Percentiles rank a stretch among this genome's conserved stretches.
Conservation (phyloP, 1,284 basidiomycete species). For the Neolentinus lepideus region DNA sequence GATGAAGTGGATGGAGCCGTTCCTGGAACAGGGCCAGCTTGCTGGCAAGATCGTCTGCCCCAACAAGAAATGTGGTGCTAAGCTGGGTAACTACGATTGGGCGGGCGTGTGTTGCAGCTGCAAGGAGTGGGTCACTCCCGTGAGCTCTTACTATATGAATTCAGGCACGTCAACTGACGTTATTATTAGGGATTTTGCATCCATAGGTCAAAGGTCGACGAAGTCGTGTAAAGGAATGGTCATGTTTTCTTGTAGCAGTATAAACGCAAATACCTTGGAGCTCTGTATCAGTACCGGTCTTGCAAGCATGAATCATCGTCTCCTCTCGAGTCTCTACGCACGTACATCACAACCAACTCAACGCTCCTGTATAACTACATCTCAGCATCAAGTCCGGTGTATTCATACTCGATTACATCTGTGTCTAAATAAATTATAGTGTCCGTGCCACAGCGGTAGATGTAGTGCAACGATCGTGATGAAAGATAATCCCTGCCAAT, state of each 20-base stretch:
- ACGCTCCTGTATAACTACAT: too few species aligned
- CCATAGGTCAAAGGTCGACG: constrained; percentile 85
- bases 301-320: too few species aligned
- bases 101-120: constrained; percentile 91
- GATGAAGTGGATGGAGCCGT: constrained; percentile 94
- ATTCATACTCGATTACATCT: too few species aligned
- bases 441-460: too few species aligned
- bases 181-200: constrained; percentile 78
- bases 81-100: constrained; percentile 97
- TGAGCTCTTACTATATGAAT: constrained; percentile 31
- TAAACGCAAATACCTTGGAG: background rate
- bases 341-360: too few species aligned
- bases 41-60: constrained; percentile 90
- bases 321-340: too few species aligned
- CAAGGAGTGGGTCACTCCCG: constrained; percentile 85
- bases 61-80: constrained; percentile 81
- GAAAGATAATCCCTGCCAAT: too few species aligned
- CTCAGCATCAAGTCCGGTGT: too few species aligned
- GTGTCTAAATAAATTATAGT: too few species aligned
- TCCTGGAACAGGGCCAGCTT: constrained; percentile 67
- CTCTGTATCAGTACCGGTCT: too few species aligned
- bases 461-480: too few species aligned
- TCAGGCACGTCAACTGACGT: background rate
- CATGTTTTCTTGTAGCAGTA: background rate
- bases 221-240: constrained; percentile 42